Conservation (phyloP, 176 grass and related monocot species). For the Stipa capillata region DNA sequence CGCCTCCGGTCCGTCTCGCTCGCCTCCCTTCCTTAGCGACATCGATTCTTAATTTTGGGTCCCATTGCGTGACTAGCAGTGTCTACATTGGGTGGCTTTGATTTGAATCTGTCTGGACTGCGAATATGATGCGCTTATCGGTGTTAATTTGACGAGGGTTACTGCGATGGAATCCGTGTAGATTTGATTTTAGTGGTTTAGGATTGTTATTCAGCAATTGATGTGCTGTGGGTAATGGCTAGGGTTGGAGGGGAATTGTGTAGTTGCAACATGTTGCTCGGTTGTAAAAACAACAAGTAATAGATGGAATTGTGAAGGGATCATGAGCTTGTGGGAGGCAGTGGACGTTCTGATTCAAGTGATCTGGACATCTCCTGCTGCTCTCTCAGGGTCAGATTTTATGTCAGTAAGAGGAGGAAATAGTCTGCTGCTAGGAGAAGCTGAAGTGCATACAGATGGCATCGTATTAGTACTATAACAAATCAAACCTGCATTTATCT, state of each 20-base stretch:
- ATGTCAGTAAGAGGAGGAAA: not conserved
- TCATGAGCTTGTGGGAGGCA: not conserved
- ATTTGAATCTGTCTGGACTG: not conserved
- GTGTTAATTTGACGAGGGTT: not conserved
- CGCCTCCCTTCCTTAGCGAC: not conserved
- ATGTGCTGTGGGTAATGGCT: not conserved
- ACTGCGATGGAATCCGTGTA: not conserved
- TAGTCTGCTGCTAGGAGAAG: not conserved
- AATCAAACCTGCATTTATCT: not conserved
- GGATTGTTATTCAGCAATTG: not conserved
- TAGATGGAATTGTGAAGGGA: not conserved
- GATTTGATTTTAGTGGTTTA: slow-evolving; percentile 3
- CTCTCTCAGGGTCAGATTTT: not conserved
- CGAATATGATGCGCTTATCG: not conserved
- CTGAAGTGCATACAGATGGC: not conserved
- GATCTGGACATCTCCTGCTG: not conserved
- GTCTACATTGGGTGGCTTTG: not conserved
- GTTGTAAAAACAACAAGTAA: not conserved
- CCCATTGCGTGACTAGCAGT: not conserved
- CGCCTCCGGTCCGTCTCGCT: slow-evolving; percentile 36
- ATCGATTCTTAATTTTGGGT: not conserved
- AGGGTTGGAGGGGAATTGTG: not conserved
- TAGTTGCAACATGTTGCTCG: not conserved
- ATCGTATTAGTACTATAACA: not conserved
- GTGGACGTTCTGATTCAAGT: not conserved